Percentiles rank a stretch among this genome's conserved stretches.
phyloP scores from a whole-genome alignment of 2,329 filamentous ascomycete genomes.

The Ascochyta pisi region DNA sequence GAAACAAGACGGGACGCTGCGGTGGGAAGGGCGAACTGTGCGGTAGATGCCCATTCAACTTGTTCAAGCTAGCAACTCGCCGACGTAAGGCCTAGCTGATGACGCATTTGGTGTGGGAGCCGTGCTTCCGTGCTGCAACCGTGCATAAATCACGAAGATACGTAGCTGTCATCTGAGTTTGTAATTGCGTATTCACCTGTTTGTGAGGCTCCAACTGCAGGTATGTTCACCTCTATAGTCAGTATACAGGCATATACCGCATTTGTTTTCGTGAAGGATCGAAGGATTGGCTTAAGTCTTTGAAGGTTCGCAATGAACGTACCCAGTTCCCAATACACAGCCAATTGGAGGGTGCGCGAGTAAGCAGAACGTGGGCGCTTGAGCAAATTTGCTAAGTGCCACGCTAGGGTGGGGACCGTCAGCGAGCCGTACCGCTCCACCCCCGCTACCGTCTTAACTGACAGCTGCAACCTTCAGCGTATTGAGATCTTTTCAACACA shows the following conservation, averaged over 20 bases:
- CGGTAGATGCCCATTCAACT: not conserved
- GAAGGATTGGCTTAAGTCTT: too few relatives aligned
- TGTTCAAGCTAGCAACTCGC: not conserved
- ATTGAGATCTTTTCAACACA: not conserved
- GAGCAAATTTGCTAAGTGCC: not conserved
- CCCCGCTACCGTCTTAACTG: slow-evolving; percentile 7
- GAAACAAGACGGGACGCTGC: not conserved
- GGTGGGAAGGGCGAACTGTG: not conserved
- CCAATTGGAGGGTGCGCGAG: too few relatives aligned
- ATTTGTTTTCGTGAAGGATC: too few relatives aligned
- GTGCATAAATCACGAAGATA: not conserved
- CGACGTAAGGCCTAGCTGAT: slow-evolving; percentile 4
- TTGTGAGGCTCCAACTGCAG: too few relatives aligned
- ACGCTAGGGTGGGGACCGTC: not conserved
- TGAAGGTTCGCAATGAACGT: too few relatives aligned
- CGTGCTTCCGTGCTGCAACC: not conserved
- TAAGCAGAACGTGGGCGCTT: too few relatives aligned
- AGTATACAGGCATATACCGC: too few relatives aligned
- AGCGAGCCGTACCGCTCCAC: slow-evolving; percentile 20
- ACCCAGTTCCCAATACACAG: too few relatives aligned
- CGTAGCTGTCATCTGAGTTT: too few relatives aligned
- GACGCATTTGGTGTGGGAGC: not conserved
- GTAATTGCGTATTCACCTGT: too few relatives aligned
- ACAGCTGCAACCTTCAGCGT: slow-evolving; percentile 3
- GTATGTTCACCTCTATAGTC: too few relatives aligned